Conservation (phyloP, 495 filamentous ascomycete genomes). For the Tuber borchii region DNA sequence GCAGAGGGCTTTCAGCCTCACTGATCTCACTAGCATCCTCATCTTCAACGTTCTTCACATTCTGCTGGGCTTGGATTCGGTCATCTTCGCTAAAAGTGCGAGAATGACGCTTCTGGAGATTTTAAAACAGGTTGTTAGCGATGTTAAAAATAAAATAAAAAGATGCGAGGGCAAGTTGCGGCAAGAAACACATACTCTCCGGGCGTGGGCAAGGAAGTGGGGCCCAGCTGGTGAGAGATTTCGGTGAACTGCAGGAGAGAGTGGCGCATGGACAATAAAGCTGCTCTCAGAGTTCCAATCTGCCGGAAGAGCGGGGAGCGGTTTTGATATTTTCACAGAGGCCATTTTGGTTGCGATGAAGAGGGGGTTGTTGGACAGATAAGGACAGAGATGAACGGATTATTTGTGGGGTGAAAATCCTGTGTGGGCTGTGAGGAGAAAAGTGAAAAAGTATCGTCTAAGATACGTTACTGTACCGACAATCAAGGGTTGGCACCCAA, state of each 20-base stretch:
- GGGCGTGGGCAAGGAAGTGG: slow-evolving; percentile 94
- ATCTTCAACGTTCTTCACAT: slow-evolving; percentile 90
- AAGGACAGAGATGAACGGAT: neutral
- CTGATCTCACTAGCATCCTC: slow-evolving; percentile 83
- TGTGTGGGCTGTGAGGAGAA: neutral
- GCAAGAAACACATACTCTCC: slow-evolving; percentile 55
- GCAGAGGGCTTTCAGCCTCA: slow-evolving; percentile 83
- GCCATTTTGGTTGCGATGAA: slow-evolving; percentile 24
- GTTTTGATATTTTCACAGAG: slow-evolving; percentile 35
- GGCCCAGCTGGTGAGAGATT: slow-evolving; percentile 87
- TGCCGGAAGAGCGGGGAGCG: slow-evolving; percentile 69
- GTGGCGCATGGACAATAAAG: slow-evolving; percentile 59
- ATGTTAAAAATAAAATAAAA: slow-evolving; percentile 1
- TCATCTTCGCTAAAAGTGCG: slow-evolving; percentile 99
- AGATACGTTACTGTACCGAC: no score
- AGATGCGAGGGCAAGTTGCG: slow-evolving; percentile 21
- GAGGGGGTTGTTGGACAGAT: neutral
- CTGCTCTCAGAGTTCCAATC: slow-evolving; percentile 86
- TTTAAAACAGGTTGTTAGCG: slow-evolving; percentile 37
- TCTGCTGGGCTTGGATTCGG: slow-evolving; percentile 87
- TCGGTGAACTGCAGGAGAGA: slow-evolving; percentile 37
- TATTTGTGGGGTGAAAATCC: neutral
- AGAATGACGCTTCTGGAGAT: slow-evolving; percentile 69
- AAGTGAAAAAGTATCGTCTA: neutral
- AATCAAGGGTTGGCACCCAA: neutral